phyloP scores from a whole-genome alignment of 2,329 filamentous ascomycete species.

The Zymoseptoria passerinii region DNA sequence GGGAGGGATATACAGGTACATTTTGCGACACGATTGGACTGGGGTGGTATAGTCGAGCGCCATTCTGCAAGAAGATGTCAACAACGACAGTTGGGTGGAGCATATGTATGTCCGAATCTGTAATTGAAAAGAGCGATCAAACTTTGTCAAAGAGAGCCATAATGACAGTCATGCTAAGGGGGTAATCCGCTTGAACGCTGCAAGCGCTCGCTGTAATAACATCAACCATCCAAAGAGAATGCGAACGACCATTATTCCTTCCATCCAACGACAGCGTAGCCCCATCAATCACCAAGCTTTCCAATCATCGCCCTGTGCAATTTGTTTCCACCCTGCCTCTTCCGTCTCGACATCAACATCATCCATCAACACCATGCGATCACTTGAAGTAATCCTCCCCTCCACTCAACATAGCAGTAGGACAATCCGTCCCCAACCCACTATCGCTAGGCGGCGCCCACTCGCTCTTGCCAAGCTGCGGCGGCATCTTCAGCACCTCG shows the following conservation, averaged over 20 bases:
- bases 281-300: neutral
- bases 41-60: neutral
- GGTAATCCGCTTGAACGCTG: neutral
- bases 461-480: slow-evolving; percentile 14
- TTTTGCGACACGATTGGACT: too few relatives aligned
- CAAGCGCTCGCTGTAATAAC: neutral
- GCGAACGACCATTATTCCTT: neutral
- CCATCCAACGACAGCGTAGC: slow-evolving; percentile 4
- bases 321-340: too few relatives aligned
- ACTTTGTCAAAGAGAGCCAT: neutral
- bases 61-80: neutral
- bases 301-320: neutral
- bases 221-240: neutral
- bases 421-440: slow-evolving; percentile 33
- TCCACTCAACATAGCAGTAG: slow-evolving; percentile 23
- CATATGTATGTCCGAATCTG: neutral
- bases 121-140: neutral
- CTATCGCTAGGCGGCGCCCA: slow-evolving; percentile 33
- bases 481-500: slow-evolving; percentile 11
- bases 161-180: neutral
- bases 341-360: neutral
- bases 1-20: too few relatives aligned
- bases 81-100: neutral
- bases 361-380: neutral
- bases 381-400: slow-evolving; percentile 17